Conservation (phyloP, 805 yeast genomes). For the Yamadazyma tumulicola region DNA sequence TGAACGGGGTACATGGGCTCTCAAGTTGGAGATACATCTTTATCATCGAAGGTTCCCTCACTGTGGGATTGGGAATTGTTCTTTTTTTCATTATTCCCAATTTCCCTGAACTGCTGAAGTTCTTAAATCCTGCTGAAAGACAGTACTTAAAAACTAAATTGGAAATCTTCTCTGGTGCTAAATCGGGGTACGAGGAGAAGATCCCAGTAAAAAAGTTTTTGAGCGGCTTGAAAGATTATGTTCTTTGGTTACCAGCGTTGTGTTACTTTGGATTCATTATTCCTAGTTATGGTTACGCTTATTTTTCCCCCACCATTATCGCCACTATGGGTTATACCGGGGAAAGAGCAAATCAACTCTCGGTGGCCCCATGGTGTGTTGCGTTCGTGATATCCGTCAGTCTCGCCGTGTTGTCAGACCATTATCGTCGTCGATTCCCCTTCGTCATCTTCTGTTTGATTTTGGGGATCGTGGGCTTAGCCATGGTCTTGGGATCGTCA, state of each 20-base stretch:
- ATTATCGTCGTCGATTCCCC: constrained; percentile 42
- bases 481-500: constrained; percentile 48
- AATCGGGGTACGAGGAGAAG: constrained; percentile 48
- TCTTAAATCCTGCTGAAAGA: constrained; percentile 46
- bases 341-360: constrained; percentile 65
- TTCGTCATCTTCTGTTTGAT: constrained; percentile 29
- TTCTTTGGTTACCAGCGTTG: constrained; percentile 54
- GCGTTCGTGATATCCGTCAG: constrained; percentile 68
- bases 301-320: constrained; percentile 67
- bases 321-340: constrained; percentile 54
- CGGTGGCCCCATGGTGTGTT: constrained; percentile 81
- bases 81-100: constrained; percentile 56
- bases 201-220: constrained; percentile 44
- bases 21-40: constrained; percentile 51
- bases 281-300: constrained; percentile 76
- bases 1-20: constrained; percentile 44
- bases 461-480: constrained; percentile 50
- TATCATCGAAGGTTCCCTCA: constrained; percentile 44
- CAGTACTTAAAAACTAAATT: constrained; percentile 56
- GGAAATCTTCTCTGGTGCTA: constrained; percentile 30
- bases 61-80: constrained; percentile 32
- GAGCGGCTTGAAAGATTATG: constrained; percentile 55
- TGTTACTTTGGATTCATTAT: constrained; percentile 63
- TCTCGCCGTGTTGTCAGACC: constrained; percentile 63
- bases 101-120: constrained; percentile 68